Base-by-base conservation (phyloP, 768 basidiomycete species). In the Boletus sp. region DNA sequence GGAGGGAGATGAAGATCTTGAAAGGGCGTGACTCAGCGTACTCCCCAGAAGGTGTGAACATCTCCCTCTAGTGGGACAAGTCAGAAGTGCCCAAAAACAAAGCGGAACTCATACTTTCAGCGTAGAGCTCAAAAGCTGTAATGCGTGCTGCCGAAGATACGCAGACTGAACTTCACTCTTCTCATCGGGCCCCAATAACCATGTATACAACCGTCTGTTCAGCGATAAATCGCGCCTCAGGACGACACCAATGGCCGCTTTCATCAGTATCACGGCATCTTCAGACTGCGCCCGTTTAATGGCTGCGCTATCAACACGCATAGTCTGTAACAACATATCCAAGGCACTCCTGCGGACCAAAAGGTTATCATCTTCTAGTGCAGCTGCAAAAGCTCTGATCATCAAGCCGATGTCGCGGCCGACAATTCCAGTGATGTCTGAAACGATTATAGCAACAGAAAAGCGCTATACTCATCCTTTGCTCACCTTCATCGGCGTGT, bases 1-100 rank as follows among this genome's bases (percentile, higher is more conserved):
- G 75, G 17, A 98, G 71, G 1, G 93, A 95, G 23, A 98, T 87
- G 69, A 97, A 95, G 33, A 98, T 89, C 72, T 95, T 96, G 81
- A 94, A 98, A 0, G 97, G 93, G 25, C 91, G 76, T 4, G 89
- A 88, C 56, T 87, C 85, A 1, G 87, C 76, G 59, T 92, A 93
- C 53, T 85, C 84, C 47, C 80, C 78, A 2, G 84, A 84, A 2
- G 86, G 85, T 11, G 77, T 72, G 55, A 82, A 76, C 90, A 94
- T 93, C 58, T 94, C 91, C 42, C 79, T 77, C 87, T 93, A 62
- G 45, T 25, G 38, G 44, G 46, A 29, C 30, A 45, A 45, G 50
- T 70, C 27, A 69, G 54, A 51, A 23, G 11, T 35, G n/a, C 34
- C 34, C 30, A 17, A 33, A 32, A 58, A 8, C 25, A 8, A n/a